These are phyloP conservation scores for Fusarium robinianum DNA, from an alignment of 2,329 filamentous ascomycete species.

Conservation along the genomic window DNA sequence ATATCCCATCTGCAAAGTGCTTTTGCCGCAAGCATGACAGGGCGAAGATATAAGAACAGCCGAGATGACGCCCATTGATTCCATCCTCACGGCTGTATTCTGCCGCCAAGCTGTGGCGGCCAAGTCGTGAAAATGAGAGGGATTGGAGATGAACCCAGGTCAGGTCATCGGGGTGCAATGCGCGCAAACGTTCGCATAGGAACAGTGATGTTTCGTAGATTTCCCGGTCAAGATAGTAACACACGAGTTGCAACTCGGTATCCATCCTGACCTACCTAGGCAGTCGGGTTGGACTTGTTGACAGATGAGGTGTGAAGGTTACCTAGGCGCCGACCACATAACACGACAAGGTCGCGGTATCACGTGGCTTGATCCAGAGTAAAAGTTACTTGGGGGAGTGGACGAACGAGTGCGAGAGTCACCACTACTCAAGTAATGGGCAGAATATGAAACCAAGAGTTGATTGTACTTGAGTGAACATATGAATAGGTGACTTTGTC, in stretches of 20 bases:
- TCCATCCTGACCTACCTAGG: too few relatives aligned
- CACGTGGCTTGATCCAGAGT: too few relatives aligned
- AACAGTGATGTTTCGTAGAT: slow-evolving; percentile 19
- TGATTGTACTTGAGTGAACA: too few relatives aligned
- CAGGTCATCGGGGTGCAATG: slow-evolving; percentile 14
- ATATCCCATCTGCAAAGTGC: slow-evolving; percentile 21
- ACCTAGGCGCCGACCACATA: too few relatives aligned
- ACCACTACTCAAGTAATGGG: too few relatives aligned
- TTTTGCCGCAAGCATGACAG: slow-evolving; percentile 19
- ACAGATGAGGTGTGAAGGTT: slow-evolving; percentile 4
- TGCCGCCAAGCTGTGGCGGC: slow-evolving; percentile 5
- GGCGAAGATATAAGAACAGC: slow-evolving; percentile 24
- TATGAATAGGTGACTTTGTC: too few relatives aligned
- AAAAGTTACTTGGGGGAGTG: too few relatives aligned
- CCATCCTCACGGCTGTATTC: slow-evolving; percentile 10
- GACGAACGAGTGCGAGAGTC: too few relatives aligned
- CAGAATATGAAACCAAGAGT: too few relatives aligned
- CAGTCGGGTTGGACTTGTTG: too few relatives aligned
- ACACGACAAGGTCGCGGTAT: too few relatives aligned
- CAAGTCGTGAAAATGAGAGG: slow-evolving; percentile 25
- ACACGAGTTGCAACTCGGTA: slow-evolving; percentile 12
- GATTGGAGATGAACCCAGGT: slow-evolving; percentile 25
- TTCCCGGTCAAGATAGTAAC: slow-evolving; percentile 17
- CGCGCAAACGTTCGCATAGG: slow-evolving; percentile 13
- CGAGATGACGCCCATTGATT: slow-evolving; percentile 17